Evolutionary conservation across 2,329 filamentous ascomycete species (phyloP), one percentile per base, ranked within the genome.

Genomic region (Microthyrium microscopicum): DNA sequence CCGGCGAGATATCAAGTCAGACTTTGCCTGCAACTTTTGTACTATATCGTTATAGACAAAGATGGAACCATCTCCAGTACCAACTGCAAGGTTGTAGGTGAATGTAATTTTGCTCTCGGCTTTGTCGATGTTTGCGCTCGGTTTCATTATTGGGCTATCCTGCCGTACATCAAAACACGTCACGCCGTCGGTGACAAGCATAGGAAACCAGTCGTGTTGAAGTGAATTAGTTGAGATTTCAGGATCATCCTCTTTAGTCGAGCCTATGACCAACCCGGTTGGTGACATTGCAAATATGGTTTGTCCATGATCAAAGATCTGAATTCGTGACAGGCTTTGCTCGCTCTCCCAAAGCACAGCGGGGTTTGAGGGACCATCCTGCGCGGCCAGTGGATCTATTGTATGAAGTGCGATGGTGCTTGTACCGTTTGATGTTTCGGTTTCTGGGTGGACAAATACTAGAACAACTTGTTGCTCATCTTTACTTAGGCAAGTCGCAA

Each of bases 41-140:
- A 87, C 48, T 12, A 84, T 58, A 53, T 92, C 78, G 40, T 77
- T 71, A 52, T 92, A 93, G n/a, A 85, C 57, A 46, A 81, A 71
- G 27, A 95, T 78, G 17, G 70, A 68, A 42, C 89, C 89, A 32
- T 73, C 69, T 4, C 70, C 68, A 41, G 81, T 75, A 33, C 89
- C 89, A 34, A 92, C 57, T 4, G 75, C 76, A 18, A 98, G 53
- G 46, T 92, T 77, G 26, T 18, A 33, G 16, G 18, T 36, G 11
- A 30, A 13, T n/a, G n/a, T n/a, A n/a, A n/a, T n/a, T 89, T 52
- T 7, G 68, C 46, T 40, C 44, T 44, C 43, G 39, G 49, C 24
- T 45, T 50, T 38, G 38, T 41, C 39, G 41, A 39, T 49, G 40
- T 51, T 46, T 42, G 15, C 18, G 13, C n/a, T 31, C 19, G 15